phyloP scores from a whole-genome alignment of 2,329 filamentous ascomycete species.

The Diaporthe australafricana region DNA sequence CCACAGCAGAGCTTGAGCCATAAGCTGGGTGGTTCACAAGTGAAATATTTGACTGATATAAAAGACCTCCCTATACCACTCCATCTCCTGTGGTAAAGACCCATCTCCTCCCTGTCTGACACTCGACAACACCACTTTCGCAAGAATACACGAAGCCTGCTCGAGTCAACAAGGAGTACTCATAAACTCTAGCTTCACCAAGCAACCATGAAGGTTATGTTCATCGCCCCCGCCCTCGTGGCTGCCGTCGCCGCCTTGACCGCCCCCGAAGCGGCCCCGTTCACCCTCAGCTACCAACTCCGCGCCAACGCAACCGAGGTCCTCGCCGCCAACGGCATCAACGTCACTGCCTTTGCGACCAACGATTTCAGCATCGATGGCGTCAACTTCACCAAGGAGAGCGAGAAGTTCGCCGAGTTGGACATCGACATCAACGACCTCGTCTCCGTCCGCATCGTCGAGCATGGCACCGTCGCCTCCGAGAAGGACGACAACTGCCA shows the following conservation, averaged over 20 bases:
- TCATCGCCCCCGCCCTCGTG: background rate
- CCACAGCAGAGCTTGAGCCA: too few species aligned
- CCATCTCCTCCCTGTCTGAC: background rate
- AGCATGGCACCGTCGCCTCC: background rate
- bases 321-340: conserved; percentile 2
- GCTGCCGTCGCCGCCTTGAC: background rate
- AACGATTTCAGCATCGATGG: background rate
- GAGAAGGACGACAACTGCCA: background rate
- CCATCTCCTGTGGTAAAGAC: background rate
- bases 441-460: background rate
- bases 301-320: conserved; percentile 8
- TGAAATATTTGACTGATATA: background rate
- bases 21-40: background rate
- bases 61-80: background rate
- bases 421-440: conserved; percentile 11
- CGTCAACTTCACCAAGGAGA: conserved; percentile 13
- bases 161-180: background rate
- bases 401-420: background rate
- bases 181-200: too few species aligned
- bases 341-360: background rate
- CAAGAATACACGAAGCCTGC: background rate
- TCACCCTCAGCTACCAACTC: background rate
- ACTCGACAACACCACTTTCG: background rate
- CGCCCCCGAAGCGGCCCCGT: too few species aligned
- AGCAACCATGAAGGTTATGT: background rate